phyloP scores from a whole-genome alignment of 257 asterid genomes.

The Ilex aquifolium region DNA sequence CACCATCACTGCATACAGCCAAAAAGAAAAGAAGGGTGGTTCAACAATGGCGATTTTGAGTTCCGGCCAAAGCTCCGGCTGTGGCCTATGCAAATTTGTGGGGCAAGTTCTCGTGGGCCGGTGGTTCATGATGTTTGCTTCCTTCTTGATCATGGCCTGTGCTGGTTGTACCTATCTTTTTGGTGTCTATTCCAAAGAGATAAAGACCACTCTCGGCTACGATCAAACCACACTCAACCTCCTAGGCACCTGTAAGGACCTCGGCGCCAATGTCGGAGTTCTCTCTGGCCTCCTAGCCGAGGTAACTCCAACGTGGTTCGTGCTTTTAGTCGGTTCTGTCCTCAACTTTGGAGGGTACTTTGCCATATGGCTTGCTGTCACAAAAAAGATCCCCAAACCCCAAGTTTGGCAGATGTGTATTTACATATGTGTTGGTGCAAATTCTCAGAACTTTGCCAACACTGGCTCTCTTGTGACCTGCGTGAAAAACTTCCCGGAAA shows the following conservation, averaged over 20 bases:
- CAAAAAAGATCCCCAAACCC: constrained; percentile 18
- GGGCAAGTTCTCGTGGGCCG: constrained; percentile 21
- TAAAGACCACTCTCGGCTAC: constrained; percentile 27
- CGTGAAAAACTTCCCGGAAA: constrained; percentile 24
- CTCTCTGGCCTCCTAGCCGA: constrained; percentile 31
- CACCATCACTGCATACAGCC: too few relatives aligned
- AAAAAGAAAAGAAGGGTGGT: too few relatives aligned
- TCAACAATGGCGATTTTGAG: too few relatives aligned
- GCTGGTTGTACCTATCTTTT: constrained; percentile 31
- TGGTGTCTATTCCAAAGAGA: constrained; percentile 27
- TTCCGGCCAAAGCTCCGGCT: not conserved
- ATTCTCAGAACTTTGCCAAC: constrained; percentile 34
- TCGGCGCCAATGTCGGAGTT: constrained; percentile 35
- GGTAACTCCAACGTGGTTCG: constrained; percentile 27
- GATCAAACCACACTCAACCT: constrained; percentile 31
- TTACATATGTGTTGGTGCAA: constrained; percentile 26
- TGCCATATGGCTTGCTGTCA: constrained; percentile 28
- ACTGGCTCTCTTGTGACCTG: constrained; percentile 29
- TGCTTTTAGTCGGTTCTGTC: constrained; percentile 16
- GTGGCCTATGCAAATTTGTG: constrained; percentile 1
- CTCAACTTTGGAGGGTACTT: constrained; percentile 28
- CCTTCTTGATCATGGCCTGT: constrained; percentile 31
- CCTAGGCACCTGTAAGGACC: constrained; percentile 23
- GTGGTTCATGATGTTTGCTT: constrained; percentile 35
- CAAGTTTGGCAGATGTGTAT: constrained; percentile 32